phyloP scores from a whole-genome alignment of 306 rosid species.

The Macrotyloma uniflorum region DNA sequence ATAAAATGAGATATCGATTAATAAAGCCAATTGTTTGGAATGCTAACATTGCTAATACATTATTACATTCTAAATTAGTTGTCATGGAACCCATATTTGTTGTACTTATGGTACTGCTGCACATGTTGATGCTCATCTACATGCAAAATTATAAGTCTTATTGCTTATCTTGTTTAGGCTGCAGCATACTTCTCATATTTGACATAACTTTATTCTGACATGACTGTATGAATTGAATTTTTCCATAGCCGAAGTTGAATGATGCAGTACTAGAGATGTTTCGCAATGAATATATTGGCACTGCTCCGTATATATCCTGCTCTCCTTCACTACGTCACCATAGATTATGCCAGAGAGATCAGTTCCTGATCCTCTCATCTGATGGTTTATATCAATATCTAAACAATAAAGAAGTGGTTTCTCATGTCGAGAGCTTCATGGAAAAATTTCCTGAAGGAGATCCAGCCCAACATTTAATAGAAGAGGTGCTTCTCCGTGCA shows the following conservation, averaged over 20 bases:
- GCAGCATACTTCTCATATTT: slow-evolving; percentile 4
- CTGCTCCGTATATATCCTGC: slow-evolving; percentile 93
- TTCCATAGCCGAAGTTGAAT: slow-evolving; percentile 89
- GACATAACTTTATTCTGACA: slow-evolving; percentile 26
- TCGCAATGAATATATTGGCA: slow-evolving; percentile 93
- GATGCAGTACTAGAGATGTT: slow-evolving; percentile 92
- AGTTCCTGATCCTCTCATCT: slow-evolving; percentile 94
- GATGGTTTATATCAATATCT: slow-evolving; percentile 97
- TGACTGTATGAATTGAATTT: slow-evolving; percentile 39
- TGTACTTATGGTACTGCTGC: slow-evolving; percentile 28
- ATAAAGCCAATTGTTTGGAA: slow-evolving; percentile 19
- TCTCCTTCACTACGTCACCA: slow-evolving; percentile 90
- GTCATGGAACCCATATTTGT: neutral
- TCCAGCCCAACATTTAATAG: slow-evolving; percentile 99
- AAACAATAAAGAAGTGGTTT: slow-evolving; percentile 95
- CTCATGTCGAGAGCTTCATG: slow-evolving; percentile 90
- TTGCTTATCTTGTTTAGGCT: slow-evolving; percentile 34
- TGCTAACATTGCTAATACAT: neutral
- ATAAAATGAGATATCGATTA: slow-evolving; percentile 12
- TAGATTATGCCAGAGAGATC: slow-evolving; percentile 82
- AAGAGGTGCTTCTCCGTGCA: slow-evolving; percentile 98
- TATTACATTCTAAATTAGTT: neutral
- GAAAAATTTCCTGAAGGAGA: slow-evolving; percentile 99
- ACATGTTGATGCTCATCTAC: neutral
- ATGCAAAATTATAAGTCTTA: slow-evolving; percentile 22